These are phyloP conservation scores for Neurospora sp. DNA, from an alignment of 495 filamentous ascomycete species.

Conservation along the genomic window DNA sequence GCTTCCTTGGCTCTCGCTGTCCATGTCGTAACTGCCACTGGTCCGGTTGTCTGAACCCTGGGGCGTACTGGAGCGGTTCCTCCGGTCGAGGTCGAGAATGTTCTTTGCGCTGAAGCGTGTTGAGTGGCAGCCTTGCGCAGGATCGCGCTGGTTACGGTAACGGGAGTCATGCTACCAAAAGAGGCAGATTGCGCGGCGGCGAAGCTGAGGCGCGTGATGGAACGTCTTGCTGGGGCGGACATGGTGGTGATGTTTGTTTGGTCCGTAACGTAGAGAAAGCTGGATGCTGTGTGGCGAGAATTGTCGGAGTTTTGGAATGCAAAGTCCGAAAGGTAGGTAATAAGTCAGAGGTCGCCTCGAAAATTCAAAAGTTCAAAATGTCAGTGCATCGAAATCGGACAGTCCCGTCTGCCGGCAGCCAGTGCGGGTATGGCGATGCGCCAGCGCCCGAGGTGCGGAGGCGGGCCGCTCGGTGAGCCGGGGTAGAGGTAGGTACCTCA, in stretches of 20 bases:
- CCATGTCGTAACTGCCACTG: background rate
- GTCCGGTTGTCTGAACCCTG: background rate
- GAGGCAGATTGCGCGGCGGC: background rate
- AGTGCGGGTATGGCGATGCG: background rate
- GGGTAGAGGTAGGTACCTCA: background rate
- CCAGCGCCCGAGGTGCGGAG: background rate
- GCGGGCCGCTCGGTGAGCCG: background rate
- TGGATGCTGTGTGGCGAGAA: background rate
- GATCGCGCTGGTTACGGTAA: background rate
- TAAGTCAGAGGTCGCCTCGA: background rate
- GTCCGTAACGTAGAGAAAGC: background rate
- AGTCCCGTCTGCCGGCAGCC: background rate
- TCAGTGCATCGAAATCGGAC: background rate
- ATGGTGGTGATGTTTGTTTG: background rate
- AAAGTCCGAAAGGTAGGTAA: background rate
- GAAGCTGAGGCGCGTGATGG: background rate
- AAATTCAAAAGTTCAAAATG: background rate
- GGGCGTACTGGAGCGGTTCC: background rate
- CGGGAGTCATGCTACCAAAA: too few species aligned
- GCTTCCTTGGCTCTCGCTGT: background rate
- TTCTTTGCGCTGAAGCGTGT: background rate
- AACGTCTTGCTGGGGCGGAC: background rate
- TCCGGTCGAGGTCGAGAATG: background rate
- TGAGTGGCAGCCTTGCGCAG: background rate
- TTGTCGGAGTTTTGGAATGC: background rate